These are phyloP conservation scores for Casuarina equisetifolia DNA, from an alignment of 306 rosid species.

Conservation along the genomic window DNA sequence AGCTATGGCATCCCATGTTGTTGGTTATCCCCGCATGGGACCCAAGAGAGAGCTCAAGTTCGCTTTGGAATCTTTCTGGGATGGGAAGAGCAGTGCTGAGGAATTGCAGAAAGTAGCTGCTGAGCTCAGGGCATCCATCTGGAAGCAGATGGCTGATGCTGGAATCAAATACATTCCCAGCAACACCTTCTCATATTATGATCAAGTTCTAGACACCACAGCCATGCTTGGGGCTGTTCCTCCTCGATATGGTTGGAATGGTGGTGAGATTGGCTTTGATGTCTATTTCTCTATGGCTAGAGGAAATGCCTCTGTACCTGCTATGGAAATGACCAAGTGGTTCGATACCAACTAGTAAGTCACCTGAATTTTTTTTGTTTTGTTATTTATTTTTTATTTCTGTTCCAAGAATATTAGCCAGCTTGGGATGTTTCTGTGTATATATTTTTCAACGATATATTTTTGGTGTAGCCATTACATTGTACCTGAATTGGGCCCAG, in stretches of 20 bases:
- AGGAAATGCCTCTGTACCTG: conserved; percentile 71
- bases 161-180: conserved; percentile 77
- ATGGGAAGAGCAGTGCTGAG: conserved; percentile 66
- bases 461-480: conserved; percentile 71
- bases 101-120: conserved; percentile 63
- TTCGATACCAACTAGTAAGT: conserved; percentile 84
- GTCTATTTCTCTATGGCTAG: conserved; percentile 86
- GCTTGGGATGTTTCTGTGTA: neutral
- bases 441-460: neutral
- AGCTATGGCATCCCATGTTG: conserved; percentile 77
- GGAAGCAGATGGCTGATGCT: conserved; percentile 79
- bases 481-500: conserved; percentile 87
- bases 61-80: conserved; percentile 89
- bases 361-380: neutral
- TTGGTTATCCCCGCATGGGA: conserved; percentile 90
- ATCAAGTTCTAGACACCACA: conserved; percentile 81
- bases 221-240: conserved; percentile 90
- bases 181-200: conserved; percentile 84
- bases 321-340: conserved; percentile 96
- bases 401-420: conserved; percentile 1
- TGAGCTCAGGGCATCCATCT: conserved; percentile 59
- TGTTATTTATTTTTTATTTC: neutral
- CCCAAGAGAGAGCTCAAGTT: conserved; percentile 84
- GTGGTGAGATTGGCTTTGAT: conserved; percentile 72
- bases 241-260: conserved; percentile 68